Conservation (phyloP, 2,329 filamentous ascomycete species). For the Aspergillus nomiae region DNA sequence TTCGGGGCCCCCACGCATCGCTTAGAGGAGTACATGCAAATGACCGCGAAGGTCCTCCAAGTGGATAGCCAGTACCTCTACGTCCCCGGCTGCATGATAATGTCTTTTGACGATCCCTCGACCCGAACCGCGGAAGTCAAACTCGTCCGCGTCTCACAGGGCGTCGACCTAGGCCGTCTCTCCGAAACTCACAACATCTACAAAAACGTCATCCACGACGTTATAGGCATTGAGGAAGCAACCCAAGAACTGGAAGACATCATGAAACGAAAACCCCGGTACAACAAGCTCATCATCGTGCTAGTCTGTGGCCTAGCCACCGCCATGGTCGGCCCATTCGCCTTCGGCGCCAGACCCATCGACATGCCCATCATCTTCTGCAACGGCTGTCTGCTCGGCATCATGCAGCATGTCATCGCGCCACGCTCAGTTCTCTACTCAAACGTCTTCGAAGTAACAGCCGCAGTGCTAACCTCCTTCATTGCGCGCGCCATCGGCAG, state of each 20-base stretch:
- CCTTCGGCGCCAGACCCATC: constrained; percentile 73
- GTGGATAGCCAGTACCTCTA: constrained; percentile 90
- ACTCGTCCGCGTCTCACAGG: constrained; percentile 45
- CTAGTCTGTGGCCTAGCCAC: constrained; percentile 75
- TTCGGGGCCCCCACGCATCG: constrained; percentile 91
- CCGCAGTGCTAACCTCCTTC: constrained; percentile 68
- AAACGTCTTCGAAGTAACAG: constrained; percentile 67
- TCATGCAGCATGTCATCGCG: constrained; percentile 73
- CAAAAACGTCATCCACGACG: constrained; percentile 51
- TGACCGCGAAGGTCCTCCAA: constrained; percentile 84
- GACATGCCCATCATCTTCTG: constrained; percentile 78
- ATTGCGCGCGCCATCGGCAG: constrained; percentile 70
- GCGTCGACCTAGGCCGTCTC: constrained; percentile 46
- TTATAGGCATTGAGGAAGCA: constrained; percentile 49
- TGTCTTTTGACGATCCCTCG: constrained; percentile 70
- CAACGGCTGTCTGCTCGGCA: constrained; percentile 72
- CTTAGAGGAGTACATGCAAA: constrained; percentile 85
- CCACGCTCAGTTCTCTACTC: constrained; percentile 69
- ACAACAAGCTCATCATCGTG: constrained; percentile 56
- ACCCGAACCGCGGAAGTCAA: constrained; percentile 52
- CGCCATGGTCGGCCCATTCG: constrained; percentile 75
- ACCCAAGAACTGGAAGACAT: constrained; percentile 54
- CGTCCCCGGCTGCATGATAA: constrained; percentile 89
- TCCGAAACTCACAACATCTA: constrained; percentile 50
- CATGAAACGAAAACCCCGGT: constrained; percentile 59